Evolutionary conservation across 495 filamentous ascomycete species (phyloP).

Genomic region (Xylaria curta): DNA sequence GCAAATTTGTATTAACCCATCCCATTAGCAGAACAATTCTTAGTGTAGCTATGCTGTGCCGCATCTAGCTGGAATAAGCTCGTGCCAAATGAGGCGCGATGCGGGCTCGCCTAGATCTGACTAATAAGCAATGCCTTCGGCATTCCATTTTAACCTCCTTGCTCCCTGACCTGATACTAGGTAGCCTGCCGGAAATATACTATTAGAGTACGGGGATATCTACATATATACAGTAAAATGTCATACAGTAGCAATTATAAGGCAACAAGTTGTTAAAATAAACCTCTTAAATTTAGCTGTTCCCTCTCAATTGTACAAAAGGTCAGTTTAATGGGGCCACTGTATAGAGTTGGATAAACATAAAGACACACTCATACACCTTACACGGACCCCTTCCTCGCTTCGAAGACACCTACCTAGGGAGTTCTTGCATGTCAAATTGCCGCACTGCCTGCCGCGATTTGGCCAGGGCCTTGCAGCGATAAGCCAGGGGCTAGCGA

Average conservation of each 20-base stretch:
- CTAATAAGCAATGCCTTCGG: conserved; percentile 7
- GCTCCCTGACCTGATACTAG: background rate
- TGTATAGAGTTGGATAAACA: background rate
- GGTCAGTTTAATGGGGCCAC: background rate
- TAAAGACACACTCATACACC: background rate
- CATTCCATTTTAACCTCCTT: conserved; percentile 5
- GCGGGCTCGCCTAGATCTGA: background rate
- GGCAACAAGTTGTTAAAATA: background rate
- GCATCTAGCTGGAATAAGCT: conserved; percentile 13
- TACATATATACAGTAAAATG: background rate
- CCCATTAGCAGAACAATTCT: background rate
- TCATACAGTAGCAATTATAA: background rate
- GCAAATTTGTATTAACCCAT: background rate
- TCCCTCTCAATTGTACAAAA: background rate
- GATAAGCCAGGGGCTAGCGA: background rate
- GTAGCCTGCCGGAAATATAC: background rate
- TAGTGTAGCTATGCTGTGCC: conserved; percentile 13
- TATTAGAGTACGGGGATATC: background rate
- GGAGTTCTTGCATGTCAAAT: conserved; percentile 1
- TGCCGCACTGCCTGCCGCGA: conserved; percentile 8
- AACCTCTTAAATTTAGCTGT: background rate
- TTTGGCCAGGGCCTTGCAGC: conserved; percentile 4
- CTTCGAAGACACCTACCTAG: background rate
- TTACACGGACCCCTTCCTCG: background rate
- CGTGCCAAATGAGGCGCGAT: background rate